phyloP scores from a whole-genome alignment of 1,284 basidiomycete genomes.

The Moesziomyces sp. region DNA sequence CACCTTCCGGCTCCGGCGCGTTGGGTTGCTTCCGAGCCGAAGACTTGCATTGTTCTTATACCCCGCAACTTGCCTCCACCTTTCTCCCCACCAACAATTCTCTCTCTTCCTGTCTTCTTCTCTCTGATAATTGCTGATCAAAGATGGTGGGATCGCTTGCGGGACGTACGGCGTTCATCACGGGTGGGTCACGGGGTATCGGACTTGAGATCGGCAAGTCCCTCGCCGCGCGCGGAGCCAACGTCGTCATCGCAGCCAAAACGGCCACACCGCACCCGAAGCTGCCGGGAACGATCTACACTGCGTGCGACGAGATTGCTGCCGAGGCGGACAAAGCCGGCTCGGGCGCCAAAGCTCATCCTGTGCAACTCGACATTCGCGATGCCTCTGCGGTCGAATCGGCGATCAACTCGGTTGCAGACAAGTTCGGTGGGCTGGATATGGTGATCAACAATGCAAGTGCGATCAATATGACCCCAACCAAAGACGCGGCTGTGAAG shows the following conservation, averaged over 20 bases:
- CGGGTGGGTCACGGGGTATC: slow-evolving; percentile 59
- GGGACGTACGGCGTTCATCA: slow-evolving; percentile 46
- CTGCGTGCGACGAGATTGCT: slow-evolving; percentile 63
- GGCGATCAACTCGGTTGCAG: slow-evolving; percentile 47
- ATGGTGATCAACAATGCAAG: slow-evolving; percentile 66
- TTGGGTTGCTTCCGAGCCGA: neutral
- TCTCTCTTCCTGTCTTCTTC: neutral
- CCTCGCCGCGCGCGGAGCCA: slow-evolving; percentile 54
- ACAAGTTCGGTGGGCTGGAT: slow-evolving; percentile 62
- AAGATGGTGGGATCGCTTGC: slow-evolving; percentile 20
- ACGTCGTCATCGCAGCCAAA: slow-evolving; percentile 62
- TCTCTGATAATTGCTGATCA: neutral
- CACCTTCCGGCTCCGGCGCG: neutral
- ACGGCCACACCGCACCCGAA: slow-evolving; percentile 49
- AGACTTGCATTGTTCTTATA: neutral
- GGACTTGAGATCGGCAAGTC: slow-evolving; percentile 57
- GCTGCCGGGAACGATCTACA: slow-evolving; percentile 66
- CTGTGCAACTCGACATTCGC: slow-evolving; percentile 66
- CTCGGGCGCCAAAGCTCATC: slow-evolving; percentile 39
- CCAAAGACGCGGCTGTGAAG: slow-evolving; percentile 51
- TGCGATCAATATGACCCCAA: slow-evolving; percentile 63
- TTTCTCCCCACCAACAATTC: neutral
- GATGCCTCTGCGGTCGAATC: slow-evolving; percentile 53
- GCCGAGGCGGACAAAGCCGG: slow-evolving; percentile 32
- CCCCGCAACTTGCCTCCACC: neutral